Conservation (phyloP, 176 grass and related monocot species). For the Carex littledalei region DNA sequence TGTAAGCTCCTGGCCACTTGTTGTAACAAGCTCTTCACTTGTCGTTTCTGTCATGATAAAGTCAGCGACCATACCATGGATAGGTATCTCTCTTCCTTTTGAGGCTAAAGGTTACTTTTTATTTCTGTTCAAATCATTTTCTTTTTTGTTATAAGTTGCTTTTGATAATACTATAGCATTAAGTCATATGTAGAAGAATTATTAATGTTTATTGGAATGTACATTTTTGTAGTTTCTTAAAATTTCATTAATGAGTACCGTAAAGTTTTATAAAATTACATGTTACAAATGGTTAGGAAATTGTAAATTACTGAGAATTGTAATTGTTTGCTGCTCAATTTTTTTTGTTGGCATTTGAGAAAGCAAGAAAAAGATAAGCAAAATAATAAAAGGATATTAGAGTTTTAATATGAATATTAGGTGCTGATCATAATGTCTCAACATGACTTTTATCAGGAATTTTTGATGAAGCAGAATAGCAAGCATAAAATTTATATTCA, state of each 20-base stretch:
- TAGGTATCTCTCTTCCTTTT: conserved; percentile 41
- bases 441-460: too few species aligned
- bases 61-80: conserved; percentile 97
- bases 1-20: conserved; percentile 93
- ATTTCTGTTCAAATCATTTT: too few species aligned
- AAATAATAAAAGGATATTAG: too few species aligned
- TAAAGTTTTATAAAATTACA: neutral
- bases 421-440: too few species aligned
- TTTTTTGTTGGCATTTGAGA: too few species aligned
- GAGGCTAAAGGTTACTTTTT: neutral
- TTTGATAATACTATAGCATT: neutral
- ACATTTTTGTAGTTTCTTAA: neutral
- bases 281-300: neutral
- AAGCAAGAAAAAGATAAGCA: too few species aligned
- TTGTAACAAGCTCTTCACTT: conserved; percentile 93
- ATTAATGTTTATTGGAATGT: neutral
- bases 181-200: neutral
- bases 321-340: neutral
- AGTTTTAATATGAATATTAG: too few species aligned
- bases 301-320: neutral
- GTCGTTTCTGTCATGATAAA: conserved; percentile 99
- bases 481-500: too few species aligned
- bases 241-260: neutral
- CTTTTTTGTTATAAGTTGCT: neutral
- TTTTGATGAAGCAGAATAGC: too few species aligned